Evolutionary conservation across 306 rosid species (phyloP).

Genomic region (Cyclanthera cordifolia): DNA sequence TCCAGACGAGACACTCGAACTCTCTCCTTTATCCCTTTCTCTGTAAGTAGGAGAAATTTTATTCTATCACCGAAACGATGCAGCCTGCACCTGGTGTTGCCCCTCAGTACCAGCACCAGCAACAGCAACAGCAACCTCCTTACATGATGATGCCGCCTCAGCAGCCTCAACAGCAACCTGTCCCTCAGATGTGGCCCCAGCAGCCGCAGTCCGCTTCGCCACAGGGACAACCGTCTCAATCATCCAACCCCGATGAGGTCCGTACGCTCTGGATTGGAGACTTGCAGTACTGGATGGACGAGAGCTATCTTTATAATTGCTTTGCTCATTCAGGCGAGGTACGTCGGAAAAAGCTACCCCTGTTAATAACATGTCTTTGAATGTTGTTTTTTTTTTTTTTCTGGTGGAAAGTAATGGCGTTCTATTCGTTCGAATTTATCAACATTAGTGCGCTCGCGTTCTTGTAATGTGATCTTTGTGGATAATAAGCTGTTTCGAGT

Average conservation of each 20-base stretch:
- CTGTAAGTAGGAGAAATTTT: slow-evolving; percentile 1
- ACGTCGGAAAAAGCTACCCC: background rate
- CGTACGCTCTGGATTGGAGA: slow-evolving; percentile 68
- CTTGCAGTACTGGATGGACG: slow-evolving; percentile 62
- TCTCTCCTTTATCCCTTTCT: slow-evolving; percentile 1
- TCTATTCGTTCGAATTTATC: background rate
- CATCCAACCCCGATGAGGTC: slow-evolving; percentile 43
- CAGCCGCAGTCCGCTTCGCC: slow-evolving; percentile 32
- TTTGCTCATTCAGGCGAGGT: slow-evolving; percentile 51
- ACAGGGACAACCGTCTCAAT: slow-evolving; percentile 30
- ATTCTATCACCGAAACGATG: slow-evolving; percentile 34
- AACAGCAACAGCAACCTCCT: slow-evolving; percentile 44
- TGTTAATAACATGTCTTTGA: background rate
- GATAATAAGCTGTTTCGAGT: background rate
- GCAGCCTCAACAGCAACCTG: slow-evolving; percentile 24
- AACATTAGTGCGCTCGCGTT: background rate
- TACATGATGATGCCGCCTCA: slow-evolving; percentile 83
- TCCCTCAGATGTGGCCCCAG: slow-evolving; percentile 46
- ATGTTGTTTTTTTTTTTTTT: background rate
- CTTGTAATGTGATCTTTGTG: background rate
- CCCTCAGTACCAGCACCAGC: slow-evolving; percentile 46
- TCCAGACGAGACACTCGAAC: background rate
- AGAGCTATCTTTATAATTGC: slow-evolving; percentile 32
- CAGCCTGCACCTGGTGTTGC: slow-evolving; percentile 65
- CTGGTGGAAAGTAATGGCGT: background rate